Base-by-base conservation (phyloP, 2,329 filamentous ascomycete genomes). In the Orbilia brochopaga region DNA sequence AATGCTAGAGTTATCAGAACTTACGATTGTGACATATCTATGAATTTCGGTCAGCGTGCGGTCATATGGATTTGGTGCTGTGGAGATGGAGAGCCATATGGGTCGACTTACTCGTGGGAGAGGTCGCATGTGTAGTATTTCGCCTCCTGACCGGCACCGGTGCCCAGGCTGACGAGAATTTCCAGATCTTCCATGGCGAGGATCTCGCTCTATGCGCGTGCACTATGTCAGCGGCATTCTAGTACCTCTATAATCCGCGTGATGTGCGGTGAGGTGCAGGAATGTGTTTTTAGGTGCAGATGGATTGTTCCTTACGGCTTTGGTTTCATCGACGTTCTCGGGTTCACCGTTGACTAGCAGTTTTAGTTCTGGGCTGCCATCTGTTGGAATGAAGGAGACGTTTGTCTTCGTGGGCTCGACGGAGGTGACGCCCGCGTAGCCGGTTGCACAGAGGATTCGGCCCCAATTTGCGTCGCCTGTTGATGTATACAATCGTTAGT, bases 391-490 rank as follows among this genome's bases (percentile, higher is more conserved):
- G 78, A 94, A 93, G 5, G 88, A 90, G 23, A 94, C 90, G 75
- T 84, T 91, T 0, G 90, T 93, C 78, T 85, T 85, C 74, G 88
- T 85, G 0, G 89, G 88, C 0, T 85, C 81, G 58, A 94, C 85
- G 51, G 86, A 85, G 0, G 83, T 82, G 0, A 89, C 86, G 0
- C 88, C 86, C 13, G 86, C 83, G 79, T 97, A 97, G 1, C 94
- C 94, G 2, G 92, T 92, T 0, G 94, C 93, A 79, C 94, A 97
- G 27, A 97, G 85, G 74, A 99, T 96, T 61, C 94, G 91, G 35
- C 94, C 94, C 94, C 94, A 99, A 83, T 99, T 99, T 17, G 94
- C 94, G 79, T 99, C 94, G 79, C 92, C 91, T 67, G 21, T n/a
- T 24, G 11, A 21, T 15, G 21, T 1, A 44, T 35, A 42, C 27